phyloP scores from a whole-genome alignment of 1,284 basidiomycete genomes.

The Tilletia walkeri region DNA sequence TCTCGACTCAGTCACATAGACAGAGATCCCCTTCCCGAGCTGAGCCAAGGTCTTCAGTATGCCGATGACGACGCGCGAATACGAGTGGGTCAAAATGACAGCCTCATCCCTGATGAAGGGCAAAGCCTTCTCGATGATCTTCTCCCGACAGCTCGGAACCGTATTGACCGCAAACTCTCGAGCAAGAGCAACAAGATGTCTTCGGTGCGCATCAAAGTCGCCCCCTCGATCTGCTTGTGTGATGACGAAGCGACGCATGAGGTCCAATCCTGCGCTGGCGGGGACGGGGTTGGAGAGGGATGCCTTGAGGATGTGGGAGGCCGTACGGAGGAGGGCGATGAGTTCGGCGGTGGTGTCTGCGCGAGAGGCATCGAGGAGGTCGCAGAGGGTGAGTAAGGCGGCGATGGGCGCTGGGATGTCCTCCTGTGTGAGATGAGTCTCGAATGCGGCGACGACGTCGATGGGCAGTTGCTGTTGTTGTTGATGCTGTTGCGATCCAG shows the following conservation, averaged over 20 bases:
- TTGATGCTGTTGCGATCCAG: background rate
- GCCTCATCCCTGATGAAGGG: slow-evolving; percentile 92
- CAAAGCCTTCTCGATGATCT: slow-evolving; percentile 83
- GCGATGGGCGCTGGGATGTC: slow-evolving; percentile 82
- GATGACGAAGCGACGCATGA: slow-evolving; percentile 84
- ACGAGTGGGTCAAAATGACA: slow-evolving; percentile 83
- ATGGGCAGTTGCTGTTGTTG: slow-evolving; percentile 23
- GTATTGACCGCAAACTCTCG: slow-evolving; percentile 66
- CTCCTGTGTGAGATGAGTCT: slow-evolving; percentile 37
- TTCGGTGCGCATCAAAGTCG: slow-evolving; percentile 78
- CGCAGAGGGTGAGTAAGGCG: slow-evolving; percentile 76
- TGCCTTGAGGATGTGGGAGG: slow-evolving; percentile 67
- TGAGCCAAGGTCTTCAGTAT: slow-evolving; percentile 79
- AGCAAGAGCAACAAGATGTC: slow-evolving; percentile 74
- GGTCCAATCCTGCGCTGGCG: slow-evolving; percentile 81
- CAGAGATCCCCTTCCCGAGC: slow-evolving; percentile 73
- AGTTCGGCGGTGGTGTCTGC: slow-evolving; percentile 89
- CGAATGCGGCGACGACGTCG: slow-evolving; percentile 45
- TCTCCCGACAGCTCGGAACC: slow-evolving; percentile 68
- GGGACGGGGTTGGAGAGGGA: slow-evolving; percentile 76
- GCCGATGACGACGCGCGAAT: slow-evolving; percentile 93
- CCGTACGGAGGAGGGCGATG: slow-evolving; percentile 74
- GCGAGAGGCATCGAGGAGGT: slow-evolving; percentile 72
- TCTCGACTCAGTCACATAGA: slow-evolving; percentile 93
- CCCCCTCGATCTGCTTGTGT: slow-evolving; percentile 59